These are phyloP conservation scores for Lignosus rhinocerotis DNA, from an alignment of 1,284 basidiomycete genomes.

Conservation along the genomic window DNA sequence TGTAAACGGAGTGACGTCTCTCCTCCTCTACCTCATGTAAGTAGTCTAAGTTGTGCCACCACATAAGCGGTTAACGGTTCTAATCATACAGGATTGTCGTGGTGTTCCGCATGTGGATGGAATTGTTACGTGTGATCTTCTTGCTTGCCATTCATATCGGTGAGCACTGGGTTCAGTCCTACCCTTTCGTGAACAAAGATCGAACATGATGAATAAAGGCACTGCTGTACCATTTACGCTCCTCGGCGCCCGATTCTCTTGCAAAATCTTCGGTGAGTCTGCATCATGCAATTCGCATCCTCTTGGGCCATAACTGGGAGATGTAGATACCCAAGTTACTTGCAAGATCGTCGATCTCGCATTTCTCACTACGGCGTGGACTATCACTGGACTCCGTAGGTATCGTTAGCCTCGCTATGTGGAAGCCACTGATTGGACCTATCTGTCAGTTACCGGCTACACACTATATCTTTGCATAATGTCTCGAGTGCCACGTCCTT, in stretches of 20 bases:
- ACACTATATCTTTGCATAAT: constrained; percentile 33
- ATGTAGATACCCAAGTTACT: constrained; percentile 32
- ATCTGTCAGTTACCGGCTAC: constrained; percentile 34
- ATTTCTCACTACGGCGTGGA: constrained; percentile 41
- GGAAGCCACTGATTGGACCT: background rate
- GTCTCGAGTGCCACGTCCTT: constrained; percentile 30
- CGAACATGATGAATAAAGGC: constrained; percentile 17
- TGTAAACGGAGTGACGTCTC: constrained; percentile 39
- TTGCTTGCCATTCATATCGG: constrained; percentile 42
- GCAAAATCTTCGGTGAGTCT: constrained; percentile 2
- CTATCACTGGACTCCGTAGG: constrained; percentile 38
- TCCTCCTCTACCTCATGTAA: constrained; percentile 52
- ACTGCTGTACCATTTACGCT: constrained; percentile 35
- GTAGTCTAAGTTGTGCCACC: constrained; percentile 9
- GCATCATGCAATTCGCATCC: background rate
- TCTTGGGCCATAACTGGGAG: background rate
- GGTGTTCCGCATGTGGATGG: constrained; percentile 44
- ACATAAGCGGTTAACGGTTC: background rate
- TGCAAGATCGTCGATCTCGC: constrained; percentile 38
- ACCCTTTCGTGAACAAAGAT: background rate
- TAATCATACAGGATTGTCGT: constrained; percentile 45
- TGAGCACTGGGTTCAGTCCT: constrained; percentile 22
- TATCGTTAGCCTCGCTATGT: background rate
- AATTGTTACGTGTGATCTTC: constrained; percentile 40
- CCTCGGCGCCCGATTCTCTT: constrained; percentile 25